A percentile compares a stretch with the other conserved stretches of the same genome.
phyloP scores from a whole-genome alignment of 257 asterid species.

The Nicotiana tomentosiformis region DNA sequence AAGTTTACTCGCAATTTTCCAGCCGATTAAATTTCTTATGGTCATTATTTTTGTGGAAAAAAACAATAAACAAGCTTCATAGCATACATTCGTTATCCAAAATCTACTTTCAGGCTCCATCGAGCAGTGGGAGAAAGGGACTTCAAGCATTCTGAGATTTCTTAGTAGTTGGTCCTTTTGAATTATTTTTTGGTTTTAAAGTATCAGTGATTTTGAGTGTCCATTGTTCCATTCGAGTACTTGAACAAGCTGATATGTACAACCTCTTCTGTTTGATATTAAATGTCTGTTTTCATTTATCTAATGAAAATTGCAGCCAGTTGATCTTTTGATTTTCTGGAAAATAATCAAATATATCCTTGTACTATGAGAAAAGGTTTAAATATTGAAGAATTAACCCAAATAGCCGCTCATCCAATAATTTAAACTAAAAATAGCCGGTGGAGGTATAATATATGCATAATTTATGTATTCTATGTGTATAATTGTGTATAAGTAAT shows the following conservation, averaged over 20 bases:
- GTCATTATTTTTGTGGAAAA: background rate
- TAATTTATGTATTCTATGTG: too few relatives aligned
- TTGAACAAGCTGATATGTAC: background rate
- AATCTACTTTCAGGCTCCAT: background rate
- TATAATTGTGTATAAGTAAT: too few relatives aligned
- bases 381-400: too few relatives aligned
- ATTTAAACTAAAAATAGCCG: too few relatives aligned
- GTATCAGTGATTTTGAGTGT: background rate
- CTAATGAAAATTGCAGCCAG: background rate
- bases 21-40: background rate
- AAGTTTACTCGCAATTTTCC: background rate
- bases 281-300: background rate
- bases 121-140: background rate
- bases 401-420: too few relatives aligned
- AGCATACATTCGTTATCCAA: background rate
- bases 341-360: too few relatives aligned
- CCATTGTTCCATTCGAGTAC: background rate
- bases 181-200: background rate
- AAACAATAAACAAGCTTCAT: slow-evolving; percentile 17
- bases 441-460: too few relatives aligned
- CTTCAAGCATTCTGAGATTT: background rate
- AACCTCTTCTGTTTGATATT: background rate
- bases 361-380: too few relatives aligned
- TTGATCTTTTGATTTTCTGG: too few relatives aligned
- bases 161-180: background rate